Percentiles rank a stretch among this genome's conserved stretches.
Evolutionary conservation across 163 green algal species (phyloP).

Genomic region (Scenedesmus sp.): DNA sequence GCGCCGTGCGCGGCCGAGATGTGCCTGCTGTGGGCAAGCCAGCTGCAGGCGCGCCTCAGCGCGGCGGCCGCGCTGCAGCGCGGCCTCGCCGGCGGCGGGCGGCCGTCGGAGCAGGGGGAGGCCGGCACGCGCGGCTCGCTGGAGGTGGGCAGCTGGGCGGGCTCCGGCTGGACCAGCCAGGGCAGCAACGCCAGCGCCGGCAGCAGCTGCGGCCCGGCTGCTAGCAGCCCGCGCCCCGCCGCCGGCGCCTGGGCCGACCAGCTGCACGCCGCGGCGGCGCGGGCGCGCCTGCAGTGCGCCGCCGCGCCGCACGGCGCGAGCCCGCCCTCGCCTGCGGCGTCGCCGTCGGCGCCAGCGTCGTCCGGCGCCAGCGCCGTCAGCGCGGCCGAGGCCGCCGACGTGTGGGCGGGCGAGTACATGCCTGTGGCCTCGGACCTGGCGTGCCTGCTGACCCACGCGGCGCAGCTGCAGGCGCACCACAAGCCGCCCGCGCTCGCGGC

Average conservation of each 20-base stretch:
- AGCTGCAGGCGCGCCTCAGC: no score
- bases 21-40: no score
- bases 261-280: not conserved
- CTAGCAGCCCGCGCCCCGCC: not conserved
- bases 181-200: not conserved
- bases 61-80: no score
- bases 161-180: constrained; percentile 4
- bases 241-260: not conserved
- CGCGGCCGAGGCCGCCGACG: not conserved
- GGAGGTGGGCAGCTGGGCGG: not conserved
- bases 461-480: not conserved
- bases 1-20: no score
- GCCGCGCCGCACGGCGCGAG: no score
- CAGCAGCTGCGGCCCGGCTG: not conserved
- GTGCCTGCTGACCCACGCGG: constrained; percentile 21
- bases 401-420: constrained; percentile 20
- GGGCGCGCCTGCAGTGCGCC: not conserved
- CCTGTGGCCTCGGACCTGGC: constrained; percentile 16
- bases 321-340: not conserved
- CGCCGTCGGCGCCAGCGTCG: not conserved
- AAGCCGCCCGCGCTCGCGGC: not conserved
- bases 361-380: not conserved
- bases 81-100: no score
- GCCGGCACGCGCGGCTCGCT: not conserved
- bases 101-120: no score